Conservation (phyloP, 139 green algal species). For the Auxenochlorella protothecoides region DNA sequence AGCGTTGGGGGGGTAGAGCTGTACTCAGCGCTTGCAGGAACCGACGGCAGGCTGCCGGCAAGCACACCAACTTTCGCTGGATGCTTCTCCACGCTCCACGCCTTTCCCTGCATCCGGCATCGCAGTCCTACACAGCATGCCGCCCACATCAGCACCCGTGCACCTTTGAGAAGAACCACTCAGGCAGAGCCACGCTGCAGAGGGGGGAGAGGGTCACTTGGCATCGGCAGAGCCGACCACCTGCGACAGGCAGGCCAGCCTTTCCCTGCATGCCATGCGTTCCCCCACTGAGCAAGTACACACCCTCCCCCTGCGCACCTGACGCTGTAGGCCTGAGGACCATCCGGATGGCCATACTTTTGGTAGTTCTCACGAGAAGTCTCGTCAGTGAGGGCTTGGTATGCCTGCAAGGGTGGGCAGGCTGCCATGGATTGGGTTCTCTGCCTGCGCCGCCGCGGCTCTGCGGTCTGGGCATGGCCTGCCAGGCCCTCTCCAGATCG, state of each 20-base stretch:
- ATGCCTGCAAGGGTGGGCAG: slow-evolving; percentile 14
- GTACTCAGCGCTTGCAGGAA: no score
- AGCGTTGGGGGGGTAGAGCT: no score
- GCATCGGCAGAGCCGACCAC: neutral
- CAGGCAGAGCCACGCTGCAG: slow-evolving; percentile 61
- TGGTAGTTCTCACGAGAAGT: slow-evolving; percentile 69
- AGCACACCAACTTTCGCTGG: no score
- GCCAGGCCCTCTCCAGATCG: no score
- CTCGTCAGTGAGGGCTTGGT: slow-evolving; percentile 56
- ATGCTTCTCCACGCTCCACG: no score
- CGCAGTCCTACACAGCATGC: no score
- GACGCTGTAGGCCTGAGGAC: slow-evolving; percentile 42
- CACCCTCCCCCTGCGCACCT: neutral
- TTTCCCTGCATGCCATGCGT: neutral
- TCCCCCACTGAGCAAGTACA: neutral
- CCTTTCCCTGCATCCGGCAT: no score
- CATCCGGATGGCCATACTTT: slow-evolving; percentile 84
- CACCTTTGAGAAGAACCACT: slow-evolving; percentile 68
- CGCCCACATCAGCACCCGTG: no score
- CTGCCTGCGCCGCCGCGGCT: no score
- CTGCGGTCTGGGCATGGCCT: no score
- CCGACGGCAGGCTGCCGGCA: no score
- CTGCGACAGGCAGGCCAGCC: neutral
- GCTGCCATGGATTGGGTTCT: no score
- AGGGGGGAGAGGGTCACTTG: neutral